phyloP scores from a whole-genome alignment of 345 rosid species.

The Luvunga scandens region DNA sequence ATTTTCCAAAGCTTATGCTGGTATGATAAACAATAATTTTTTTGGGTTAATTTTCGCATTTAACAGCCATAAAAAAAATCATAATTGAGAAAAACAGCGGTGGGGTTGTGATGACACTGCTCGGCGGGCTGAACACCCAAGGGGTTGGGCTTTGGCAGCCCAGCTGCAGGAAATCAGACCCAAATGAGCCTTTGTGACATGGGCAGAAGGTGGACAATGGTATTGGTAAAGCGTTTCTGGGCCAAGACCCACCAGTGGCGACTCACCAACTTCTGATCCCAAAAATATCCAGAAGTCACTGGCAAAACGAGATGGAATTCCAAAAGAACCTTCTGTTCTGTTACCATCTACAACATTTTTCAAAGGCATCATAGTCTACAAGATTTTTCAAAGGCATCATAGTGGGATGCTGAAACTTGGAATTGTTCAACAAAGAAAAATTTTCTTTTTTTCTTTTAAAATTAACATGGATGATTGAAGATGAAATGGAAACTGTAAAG shows the following conservation, averaged over 20 bases:
- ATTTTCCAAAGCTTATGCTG: no score
- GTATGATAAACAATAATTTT: no score
- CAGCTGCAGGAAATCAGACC: no score
- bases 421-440: not conserved
- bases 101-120: no score
- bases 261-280: not conserved
- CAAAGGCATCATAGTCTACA: not conserved
- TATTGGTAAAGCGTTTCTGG: not conserved
- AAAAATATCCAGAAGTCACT: not conserved
- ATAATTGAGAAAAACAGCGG: fast-evolving
- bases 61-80: no score
- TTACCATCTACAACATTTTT: no score
- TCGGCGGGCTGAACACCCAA: not conserved
- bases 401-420: not conserved
- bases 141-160: not conserved
- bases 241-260: not conserved
- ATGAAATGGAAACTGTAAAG: no score
- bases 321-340: not conserved
- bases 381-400: not conserved
- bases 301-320: not conserved
- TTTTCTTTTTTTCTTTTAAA: no score
- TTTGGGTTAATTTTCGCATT: no score
- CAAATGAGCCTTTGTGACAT: no score
- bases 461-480: no score
- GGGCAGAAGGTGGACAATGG: no score